These are phyloP conservation scores for Coniella vitis DNA, from an alignment of 2,329 filamentous ascomycete genomes.

Conservation along the genomic window DNA sequence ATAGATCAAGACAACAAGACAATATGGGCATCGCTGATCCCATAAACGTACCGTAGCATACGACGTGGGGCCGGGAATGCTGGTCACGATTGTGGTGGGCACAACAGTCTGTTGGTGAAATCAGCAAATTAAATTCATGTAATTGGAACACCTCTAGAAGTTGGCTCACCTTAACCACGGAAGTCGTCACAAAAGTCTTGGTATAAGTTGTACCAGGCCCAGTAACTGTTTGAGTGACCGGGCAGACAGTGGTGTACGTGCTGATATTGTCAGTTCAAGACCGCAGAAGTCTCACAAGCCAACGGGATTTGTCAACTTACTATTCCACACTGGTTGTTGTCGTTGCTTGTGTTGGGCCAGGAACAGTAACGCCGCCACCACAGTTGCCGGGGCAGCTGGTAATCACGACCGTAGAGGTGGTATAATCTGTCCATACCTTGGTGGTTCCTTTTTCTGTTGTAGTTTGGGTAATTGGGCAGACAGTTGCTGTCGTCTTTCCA, in stretches of 20 bases:
- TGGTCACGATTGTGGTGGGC: conserved; percentile 25
- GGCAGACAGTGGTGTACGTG: conserved; percentile 33
- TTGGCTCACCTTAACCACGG: conserved; percentile 27
- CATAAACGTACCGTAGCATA: conserved; percentile 22
- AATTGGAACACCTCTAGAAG: conserved; percentile 17
- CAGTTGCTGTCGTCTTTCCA: conserved; percentile 34
- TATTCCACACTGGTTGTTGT: conserved; percentile 26
- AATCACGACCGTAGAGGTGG: conserved; percentile 37
- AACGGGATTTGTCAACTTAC: background rate
- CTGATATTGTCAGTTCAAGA: background rate
- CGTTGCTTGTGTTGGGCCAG: conserved; percentile 26
- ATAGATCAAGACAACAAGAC: too few relatives aligned
- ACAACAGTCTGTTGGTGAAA: conserved; percentile 23
- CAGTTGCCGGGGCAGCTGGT: conserved; percentile 32
- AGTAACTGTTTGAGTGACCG: conserved; percentile 30
- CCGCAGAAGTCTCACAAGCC: too few relatives aligned
- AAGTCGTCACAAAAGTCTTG: conserved; percentile 37
- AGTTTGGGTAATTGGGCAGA: conserved; percentile 40
- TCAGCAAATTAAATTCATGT: conserved; percentile 19
- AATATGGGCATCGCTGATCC: background rate
- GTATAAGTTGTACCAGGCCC: conserved; percentile 31
- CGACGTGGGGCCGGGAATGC: conserved; percentile 26
- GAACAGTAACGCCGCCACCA: conserved; percentile 29
- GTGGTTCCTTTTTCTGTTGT: conserved; percentile 33
- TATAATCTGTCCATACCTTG: conserved; percentile 34